These are phyloP conservation scores for Heterobasidion irregulare DNA, from an alignment of 1,284 basidiomycete genomes.

Conservation along the genomic window DNA sequence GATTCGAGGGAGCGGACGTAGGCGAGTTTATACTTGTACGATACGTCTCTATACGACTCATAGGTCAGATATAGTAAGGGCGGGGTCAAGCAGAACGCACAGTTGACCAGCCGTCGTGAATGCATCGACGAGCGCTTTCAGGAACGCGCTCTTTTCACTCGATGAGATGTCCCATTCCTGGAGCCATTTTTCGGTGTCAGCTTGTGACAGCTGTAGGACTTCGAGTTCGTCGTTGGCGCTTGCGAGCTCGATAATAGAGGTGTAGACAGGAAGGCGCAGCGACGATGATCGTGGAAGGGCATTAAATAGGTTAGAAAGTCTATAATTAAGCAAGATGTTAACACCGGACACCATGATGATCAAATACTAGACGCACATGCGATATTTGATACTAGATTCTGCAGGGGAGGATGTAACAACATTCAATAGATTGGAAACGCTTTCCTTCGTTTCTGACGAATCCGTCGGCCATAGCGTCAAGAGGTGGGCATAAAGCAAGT, in stretches of 20 bases:
- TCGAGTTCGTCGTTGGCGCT: constrained; percentile 64
- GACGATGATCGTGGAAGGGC: constrained; percentile 63
- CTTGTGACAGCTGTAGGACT: constrained; percentile 52
- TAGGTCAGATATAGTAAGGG: neutral
- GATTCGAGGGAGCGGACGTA: constrained; percentile 54
- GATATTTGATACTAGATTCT: constrained; percentile 53
- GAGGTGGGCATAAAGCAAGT: constrained; percentile 67
- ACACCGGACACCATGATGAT: neutral
- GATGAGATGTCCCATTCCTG: constrained; percentile 68
- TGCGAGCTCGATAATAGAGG: constrained; percentile 59
- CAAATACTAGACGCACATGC: constrained; percentile 40
- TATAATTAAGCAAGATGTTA: constrained; percentile 19
- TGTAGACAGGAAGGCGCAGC: constrained; percentile 60
- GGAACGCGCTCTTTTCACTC: constrained; percentile 63
- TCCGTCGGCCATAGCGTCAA: constrained; percentile 47
- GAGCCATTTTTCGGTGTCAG: constrained; percentile 67
- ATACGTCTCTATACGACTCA: constrained; percentile 31
- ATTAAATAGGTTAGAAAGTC: constrained; percentile 87
- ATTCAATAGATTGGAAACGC: constrained; percentile 41
- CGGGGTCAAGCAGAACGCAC: constrained; percentile 29
- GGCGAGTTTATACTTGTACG: constrained; percentile 58
- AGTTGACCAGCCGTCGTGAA: constrained; percentile 50
- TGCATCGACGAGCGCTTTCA: constrained; percentile 58
- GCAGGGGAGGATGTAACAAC: constrained; percentile 48
- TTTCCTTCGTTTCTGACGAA: constrained; percentile 43